A percentile compares a stretch with the other conserved stretches of the same genome.
Evolutionary conservation across 2,329 filamentous ascomycete species (phyloP).

Genomic region (Fusarium aywerte): DNA sequence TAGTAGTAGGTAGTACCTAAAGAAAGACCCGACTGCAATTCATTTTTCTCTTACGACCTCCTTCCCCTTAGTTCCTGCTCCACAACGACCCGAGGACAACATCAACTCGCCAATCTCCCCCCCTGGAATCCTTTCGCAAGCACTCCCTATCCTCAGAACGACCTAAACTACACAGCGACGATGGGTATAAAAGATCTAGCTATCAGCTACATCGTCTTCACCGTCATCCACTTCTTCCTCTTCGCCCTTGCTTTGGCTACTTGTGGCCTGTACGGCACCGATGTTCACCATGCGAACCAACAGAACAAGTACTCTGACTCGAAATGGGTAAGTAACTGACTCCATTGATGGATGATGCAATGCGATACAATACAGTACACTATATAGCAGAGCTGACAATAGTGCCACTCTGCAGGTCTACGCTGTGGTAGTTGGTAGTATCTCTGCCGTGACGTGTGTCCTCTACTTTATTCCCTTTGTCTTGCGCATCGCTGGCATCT

Average conservation of each 20-base stretch:
- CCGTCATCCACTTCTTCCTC: constrained; percentile 76
- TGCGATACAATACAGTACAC: background rate
- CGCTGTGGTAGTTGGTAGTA: constrained; percentile 74
- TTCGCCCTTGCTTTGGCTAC: constrained; percentile 81
- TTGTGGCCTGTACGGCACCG: constrained; percentile 79
- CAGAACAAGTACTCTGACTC: constrained; percentile 64
- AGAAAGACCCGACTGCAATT: too few species aligned
- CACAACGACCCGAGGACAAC: constrained; percentile 9
- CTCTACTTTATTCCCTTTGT: constrained; percentile 74
- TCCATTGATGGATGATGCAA: background rate
- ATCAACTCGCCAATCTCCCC: constrained; percentile 8
- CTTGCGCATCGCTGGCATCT: constrained; percentile 57
- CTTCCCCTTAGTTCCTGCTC: background rate
- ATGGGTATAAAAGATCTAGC: constrained; percentile 61
- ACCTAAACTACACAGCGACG: constrained; percentile 2
- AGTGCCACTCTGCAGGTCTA: constrained; percentile 63
- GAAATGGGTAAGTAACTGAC: constrained; percentile 71
- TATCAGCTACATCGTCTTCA: constrained; percentile 65
- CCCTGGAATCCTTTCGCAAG: background rate
- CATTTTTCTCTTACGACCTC: background rate
- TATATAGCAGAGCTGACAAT: constrained; percentile 19
- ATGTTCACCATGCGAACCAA: constrained; percentile 67
- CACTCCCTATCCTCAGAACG: background rate
- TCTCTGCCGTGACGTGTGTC: constrained; percentile 72
- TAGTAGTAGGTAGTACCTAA: too few species aligned